A percentile compares a stretch with the other conserved stretches of the same genome.
Conservation (phyloP, 306 rosid genomes). For the Cercis canadensis region DNA sequence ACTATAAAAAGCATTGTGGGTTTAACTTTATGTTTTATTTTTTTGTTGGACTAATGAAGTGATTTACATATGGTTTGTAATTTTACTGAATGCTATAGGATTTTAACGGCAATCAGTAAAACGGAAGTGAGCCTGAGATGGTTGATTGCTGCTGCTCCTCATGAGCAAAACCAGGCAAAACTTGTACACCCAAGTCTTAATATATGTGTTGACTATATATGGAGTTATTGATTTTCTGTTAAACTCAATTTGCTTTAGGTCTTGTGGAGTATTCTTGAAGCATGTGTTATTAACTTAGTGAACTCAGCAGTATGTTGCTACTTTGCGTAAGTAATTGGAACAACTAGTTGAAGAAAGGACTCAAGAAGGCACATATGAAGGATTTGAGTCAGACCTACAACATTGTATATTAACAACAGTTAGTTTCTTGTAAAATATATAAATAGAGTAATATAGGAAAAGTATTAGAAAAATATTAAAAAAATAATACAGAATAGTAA, state of each 20-base stretch:
- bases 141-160: conserved; percentile 86
- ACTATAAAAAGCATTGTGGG: no score
- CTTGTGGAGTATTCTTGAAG: background rate
- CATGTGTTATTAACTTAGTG: no score
- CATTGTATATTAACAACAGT: no score
- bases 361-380: conserved; percentile 53
- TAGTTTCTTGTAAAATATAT: no score
- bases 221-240: conserved; percentile 19
- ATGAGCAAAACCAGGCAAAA: conserved; percentile 81
- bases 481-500: no score
- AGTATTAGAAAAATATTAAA: no score
- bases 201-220: background rate
- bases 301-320: conserved; percentile 77
- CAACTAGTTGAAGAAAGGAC: conserved; percentile 87
- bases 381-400: conserved; percentile 5
- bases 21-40: no score
- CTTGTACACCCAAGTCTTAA: conserved; percentile 73
- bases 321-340: conserved; percentile 81
- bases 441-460: no score
- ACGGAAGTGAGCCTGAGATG: conserved; percentile 86
- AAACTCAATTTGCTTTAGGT: conserved; percentile 5
- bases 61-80: no score
- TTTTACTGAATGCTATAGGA: conserved; percentile 38
- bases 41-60: no score
- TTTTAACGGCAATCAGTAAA: conserved; percentile 74